A percentile compares a stretch with the other conserved stretches of the same genome.
phyloP scores from a whole-genome alignment of 164 flowering plant genomes.

The Vitis labrusca region DNA sequence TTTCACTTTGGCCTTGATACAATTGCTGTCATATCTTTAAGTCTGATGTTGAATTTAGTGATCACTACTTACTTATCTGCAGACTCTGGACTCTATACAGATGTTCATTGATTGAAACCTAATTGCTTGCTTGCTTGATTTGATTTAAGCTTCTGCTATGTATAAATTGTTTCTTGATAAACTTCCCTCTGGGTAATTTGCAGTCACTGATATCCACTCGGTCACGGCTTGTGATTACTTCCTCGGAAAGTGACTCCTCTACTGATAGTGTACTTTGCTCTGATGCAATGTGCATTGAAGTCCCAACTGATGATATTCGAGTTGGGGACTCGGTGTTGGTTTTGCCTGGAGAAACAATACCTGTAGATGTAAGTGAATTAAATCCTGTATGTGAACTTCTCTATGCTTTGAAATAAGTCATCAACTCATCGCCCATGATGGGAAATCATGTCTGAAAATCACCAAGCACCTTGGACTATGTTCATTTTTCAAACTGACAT shows the following conservation, averaged over 20 bases:
- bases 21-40: background rate
- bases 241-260: conserved; percentile 53
- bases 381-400: conserved; percentile 2
- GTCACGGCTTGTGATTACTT: conserved; percentile 75
- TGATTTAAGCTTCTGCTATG: background rate
- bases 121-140: background rate
- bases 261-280: conserved; percentile 54
- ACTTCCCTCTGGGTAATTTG: conserved; percentile 16
- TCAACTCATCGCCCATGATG: too few species aligned
- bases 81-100: background rate
- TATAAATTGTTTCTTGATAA: background rate
- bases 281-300: conserved; percentile 81
- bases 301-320: conserved; percentile 87
- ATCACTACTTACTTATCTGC: background rate
- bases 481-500: background rate
- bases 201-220: conserved; percentile 89
- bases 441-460: background rate
- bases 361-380: conserved; percentile 75
- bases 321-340: conserved; percentile 85
- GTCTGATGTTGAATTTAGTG: background rate
- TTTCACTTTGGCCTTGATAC: too few species aligned
- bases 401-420: background rate
- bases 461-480: background rate
- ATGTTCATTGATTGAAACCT: background rate
- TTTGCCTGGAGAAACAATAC: conserved; percentile 91